A percentile compares a stretch with the other conserved stretches of the same genome.
Evolutionary conservation across 2,329 filamentous ascomycete genomes (phyloP).

Genomic region (Sordariomycetes sp.): DNA sequence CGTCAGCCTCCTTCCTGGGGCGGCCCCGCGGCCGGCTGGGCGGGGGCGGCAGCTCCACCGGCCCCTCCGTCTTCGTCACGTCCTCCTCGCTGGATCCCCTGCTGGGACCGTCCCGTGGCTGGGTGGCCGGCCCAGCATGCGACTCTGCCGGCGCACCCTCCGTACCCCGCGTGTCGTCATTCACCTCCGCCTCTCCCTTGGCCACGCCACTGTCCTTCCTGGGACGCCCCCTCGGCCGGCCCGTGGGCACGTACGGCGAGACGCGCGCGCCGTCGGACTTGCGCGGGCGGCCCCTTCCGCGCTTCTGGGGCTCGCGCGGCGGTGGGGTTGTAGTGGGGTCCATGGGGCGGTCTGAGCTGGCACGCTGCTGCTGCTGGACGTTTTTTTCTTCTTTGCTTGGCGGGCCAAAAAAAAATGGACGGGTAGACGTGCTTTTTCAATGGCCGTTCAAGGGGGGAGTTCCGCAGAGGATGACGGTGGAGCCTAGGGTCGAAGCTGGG

Average conservation of each 20-base stretch:
- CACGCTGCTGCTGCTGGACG: not conserved
- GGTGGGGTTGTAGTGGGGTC: conserved; percentile 10
- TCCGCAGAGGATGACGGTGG: not conserved
- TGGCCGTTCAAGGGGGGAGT: not conserved
- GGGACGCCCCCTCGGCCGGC: conserved; percentile 33
- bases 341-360: not conserved
- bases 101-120: no score
- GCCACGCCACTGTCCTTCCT: not conserved
- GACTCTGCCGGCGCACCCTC: no score
- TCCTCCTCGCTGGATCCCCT: no score
- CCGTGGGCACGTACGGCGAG: conserved; percentile 20
- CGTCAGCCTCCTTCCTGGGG: conserved; percentile 18
- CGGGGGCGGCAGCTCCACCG: conserved; percentile 4
- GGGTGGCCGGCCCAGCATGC: no score
- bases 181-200: not conserved
- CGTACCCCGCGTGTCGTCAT: no score
- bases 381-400: not conserved
- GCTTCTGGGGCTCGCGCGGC: conserved; percentile 13
- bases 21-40: conserved; percentile 7
- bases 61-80: conserved; percentile 2
- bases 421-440: not conserved
- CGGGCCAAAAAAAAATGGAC: not conserved
- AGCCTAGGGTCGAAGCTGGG: not conserved
- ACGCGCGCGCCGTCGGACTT: conserved; percentile 10
- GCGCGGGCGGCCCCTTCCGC: conserved; percentile 3